Conservation (phyloP, 495 filamentous ascomycete species). For the Delitschia confertaspora region DNA sequence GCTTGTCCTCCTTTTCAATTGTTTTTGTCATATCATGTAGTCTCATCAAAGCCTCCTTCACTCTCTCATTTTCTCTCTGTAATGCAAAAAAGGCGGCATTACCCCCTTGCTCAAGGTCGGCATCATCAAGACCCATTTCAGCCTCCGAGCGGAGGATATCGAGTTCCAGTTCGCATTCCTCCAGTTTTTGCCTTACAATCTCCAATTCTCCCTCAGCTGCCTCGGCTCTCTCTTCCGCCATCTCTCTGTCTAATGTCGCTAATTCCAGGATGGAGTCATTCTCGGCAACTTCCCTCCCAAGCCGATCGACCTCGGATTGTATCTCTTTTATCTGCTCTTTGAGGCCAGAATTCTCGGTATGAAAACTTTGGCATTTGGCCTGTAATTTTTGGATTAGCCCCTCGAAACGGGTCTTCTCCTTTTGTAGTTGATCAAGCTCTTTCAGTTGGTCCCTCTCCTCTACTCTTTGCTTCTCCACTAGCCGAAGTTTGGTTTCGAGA, state of each 20-base stretch:
- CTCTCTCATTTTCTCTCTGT: constrained; percentile 77
- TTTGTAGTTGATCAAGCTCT: constrained; percentile 61
- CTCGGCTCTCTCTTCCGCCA: constrained; percentile 91
- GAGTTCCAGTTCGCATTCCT: constrained; percentile 81
- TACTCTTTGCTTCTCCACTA: constrained; percentile 40
- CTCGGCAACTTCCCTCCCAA: constrained; percentile 68
- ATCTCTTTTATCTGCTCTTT: constrained; percentile 69
- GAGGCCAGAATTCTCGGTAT: constrained; percentile 68
- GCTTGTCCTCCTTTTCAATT: constrained; percentile 68
- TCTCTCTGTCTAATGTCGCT: constrained; percentile 81
- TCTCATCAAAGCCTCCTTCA: constrained; percentile 76
- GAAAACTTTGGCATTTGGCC: constrained; percentile 78
- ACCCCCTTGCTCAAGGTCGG: constrained; percentile 77
- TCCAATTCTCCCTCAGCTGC: constrained; percentile 71
- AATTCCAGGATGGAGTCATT: constrained; percentile 80
- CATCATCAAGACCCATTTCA: constrained; percentile 67
- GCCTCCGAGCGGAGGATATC: constrained; percentile 86
- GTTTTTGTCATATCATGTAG: constrained; percentile 81
- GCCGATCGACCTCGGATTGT: constrained; percentile 54
- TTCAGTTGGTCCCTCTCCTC: constrained; percentile 89
- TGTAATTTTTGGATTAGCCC: constrained; percentile 85
- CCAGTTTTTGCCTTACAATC: constrained; percentile 58
- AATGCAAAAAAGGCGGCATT: constrained; percentile 85
- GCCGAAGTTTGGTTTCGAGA: constrained; percentile 32
- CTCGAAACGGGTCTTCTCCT: constrained; percentile 79